Percentiles rank a stretch among this genome's conserved stretches.
Conservation (phyloP, 495 filamentous ascomycete species). For the Daldinia vernicosa region DNA sequence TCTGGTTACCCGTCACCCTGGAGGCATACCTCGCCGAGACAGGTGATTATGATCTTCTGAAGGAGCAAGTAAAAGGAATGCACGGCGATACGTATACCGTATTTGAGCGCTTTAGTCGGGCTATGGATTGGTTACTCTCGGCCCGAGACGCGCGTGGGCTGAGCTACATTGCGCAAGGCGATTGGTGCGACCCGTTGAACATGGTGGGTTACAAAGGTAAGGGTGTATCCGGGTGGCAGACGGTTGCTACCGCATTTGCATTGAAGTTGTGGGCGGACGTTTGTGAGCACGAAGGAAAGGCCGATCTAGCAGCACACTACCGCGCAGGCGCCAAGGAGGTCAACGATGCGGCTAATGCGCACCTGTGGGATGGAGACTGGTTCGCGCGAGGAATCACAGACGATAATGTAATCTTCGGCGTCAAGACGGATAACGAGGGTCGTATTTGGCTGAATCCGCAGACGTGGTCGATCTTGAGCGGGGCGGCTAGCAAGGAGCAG, state of each 20-base stretch:
- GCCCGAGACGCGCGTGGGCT: constrained; percentile 62
- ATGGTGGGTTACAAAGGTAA: constrained; percentile 67
- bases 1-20: constrained; percentile 63
- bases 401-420: constrained; percentile 61
- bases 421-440: constrained; percentile 59
- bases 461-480: constrained; percentile 62
- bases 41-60: constrained; percentile 60
- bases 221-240: constrained; percentile 66
- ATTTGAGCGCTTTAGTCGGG: constrained; percentile 61
- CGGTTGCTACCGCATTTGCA: constrained; percentile 61
- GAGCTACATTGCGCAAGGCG: constrained; percentile 65
- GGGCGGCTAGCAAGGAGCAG: constrained; percentile 56
- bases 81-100: constrained; percentile 59
- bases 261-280: constrained; percentile 60
- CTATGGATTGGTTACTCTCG: constrained; percentile 62
- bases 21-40: constrained; percentile 65
- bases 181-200: constrained; percentile 69
- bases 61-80: constrained; percentile 52
- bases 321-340: constrained; percentile 56
- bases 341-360: constrained; percentile 60
- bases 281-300: constrained; percentile 56
- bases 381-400: constrained; percentile 67
- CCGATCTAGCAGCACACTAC: constrained; percentile 53
- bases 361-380: constrained; percentile 66
- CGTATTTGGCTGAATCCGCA: constrained; percentile 68